A percentile compares a stretch with the other conserved stretches of the same genome.
phyloP scores from a whole-genome alignment of 2,329 filamentous ascomycete species.

The Ilyonectria mors-panacis region DNA sequence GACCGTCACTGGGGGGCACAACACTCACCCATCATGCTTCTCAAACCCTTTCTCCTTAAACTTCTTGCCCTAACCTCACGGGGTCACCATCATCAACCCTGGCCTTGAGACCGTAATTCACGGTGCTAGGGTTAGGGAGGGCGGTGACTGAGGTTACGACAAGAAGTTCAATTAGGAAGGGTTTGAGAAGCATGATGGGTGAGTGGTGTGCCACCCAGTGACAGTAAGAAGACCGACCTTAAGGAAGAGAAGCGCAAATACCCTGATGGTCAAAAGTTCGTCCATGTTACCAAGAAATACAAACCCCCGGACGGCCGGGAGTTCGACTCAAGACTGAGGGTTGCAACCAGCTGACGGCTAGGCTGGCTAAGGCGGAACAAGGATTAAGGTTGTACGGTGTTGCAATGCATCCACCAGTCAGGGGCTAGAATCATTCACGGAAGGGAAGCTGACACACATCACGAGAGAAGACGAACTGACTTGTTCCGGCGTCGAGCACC shows the following conservation, averaged over 20 bases:
- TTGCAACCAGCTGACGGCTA: not conserved
- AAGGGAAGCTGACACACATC: not conserved
- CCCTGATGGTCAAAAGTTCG: not conserved
- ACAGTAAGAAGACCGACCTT: not conserved
- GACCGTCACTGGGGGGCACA: no score
- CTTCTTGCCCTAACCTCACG: no score
- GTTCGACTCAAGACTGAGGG: not conserved
- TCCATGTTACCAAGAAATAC: no score
- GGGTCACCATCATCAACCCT: not conserved
- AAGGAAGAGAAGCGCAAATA: not conserved
- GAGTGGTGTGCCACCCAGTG: not conserved
- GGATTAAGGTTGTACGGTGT: no score
- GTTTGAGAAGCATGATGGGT: not conserved
- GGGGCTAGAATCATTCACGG: not conserved
- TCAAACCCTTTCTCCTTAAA: no score
- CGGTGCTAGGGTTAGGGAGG: not conserved
- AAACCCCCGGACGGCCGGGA: not conserved
- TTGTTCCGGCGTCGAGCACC: not conserved
- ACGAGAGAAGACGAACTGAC: not conserved
- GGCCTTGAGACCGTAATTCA: not conserved
- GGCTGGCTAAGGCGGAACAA: no score
- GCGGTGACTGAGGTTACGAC: not conserved
- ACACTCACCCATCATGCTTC: no score
- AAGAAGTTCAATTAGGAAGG: not conserved
- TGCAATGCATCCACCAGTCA: no score